These are phyloP conservation scores for Grifola frondosa DNA, from an alignment of 1,284 basidiomycete genomes.

Conservation along the genomic window DNA sequence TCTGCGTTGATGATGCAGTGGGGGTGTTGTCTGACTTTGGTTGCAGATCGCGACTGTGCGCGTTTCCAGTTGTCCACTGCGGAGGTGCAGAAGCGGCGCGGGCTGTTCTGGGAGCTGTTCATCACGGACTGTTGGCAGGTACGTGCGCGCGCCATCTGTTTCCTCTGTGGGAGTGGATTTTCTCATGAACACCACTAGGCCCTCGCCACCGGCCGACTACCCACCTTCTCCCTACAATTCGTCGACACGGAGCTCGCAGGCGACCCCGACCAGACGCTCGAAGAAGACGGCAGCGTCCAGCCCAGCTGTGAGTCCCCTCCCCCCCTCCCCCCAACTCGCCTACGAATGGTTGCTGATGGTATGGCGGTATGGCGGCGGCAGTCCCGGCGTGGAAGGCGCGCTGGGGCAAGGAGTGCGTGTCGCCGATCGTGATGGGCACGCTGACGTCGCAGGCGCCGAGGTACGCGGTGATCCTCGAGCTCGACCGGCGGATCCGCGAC, in stretches of 20 bases:
- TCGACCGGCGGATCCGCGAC: constrained; percentile 33
- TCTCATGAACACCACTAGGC: constrained; percentile 14
- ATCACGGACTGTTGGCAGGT: constrained; percentile 37
- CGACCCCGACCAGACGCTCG: constrained; percentile 27
- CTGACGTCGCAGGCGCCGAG: constrained; percentile 64
- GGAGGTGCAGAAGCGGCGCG: constrained; percentile 43
- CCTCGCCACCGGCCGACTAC: constrained; percentile 30
- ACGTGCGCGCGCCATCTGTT: constrained; percentile 11
- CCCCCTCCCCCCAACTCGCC: not conserved
- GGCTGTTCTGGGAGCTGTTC: constrained; percentile 49
- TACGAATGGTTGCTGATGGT: not conserved
- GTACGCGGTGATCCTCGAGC: constrained; percentile 31
- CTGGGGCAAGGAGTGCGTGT: constrained; percentile 67
- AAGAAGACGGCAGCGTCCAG: constrained; percentile 27
- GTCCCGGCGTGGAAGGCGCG: constrained; percentile 73
- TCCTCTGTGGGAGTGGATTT: not conserved
- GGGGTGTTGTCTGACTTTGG: not conserved
- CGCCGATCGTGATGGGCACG: constrained; percentile 63
- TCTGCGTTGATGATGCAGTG: not conserved
- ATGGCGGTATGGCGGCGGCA: constrained; percentile 22
- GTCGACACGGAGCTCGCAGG: constrained; percentile 32
- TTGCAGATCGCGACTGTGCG: constrained; percentile 42
- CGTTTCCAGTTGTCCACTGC: constrained; percentile 39
- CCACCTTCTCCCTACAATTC: constrained; percentile 29
- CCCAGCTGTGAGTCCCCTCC: constrained; percentile 25